These are phyloP conservation scores for Phialocephala sp. DNA, from an alignment of 2,329 filamentous ascomycete genomes.

Conservation along the genomic window DNA sequence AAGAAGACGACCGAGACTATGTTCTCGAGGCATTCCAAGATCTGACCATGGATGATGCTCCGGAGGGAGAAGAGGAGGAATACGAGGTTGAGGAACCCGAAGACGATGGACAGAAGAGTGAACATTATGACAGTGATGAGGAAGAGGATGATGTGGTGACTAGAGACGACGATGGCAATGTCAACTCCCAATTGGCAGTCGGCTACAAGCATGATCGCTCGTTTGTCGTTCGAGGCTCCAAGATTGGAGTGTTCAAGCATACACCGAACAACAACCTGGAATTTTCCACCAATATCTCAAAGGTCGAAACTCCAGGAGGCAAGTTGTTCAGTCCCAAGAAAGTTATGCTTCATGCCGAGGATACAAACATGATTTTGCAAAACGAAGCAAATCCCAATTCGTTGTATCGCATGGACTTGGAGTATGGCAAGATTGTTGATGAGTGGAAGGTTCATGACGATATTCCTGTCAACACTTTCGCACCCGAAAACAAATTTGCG, in stretches of 20 bases:
- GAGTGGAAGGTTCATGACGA: conserved; percentile 99
- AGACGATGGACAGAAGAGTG: conserved; percentile 69
- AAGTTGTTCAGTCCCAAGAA: conserved; percentile 89
- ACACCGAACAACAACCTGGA: conserved; percentile 90
- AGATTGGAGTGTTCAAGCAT: conserved; percentile 99
- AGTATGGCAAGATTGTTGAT: conserved; percentile 96
- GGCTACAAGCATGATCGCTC: conserved; percentile 97
- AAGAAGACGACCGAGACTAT: conserved; percentile 92
- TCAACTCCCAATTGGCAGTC: conserved; percentile 93
- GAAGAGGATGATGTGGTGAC: conserved; percentile 78
- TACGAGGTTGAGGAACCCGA: conserved; percentile 54
- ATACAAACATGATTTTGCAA: conserved; percentile 45
- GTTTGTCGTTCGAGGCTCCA: conserved; percentile 94
- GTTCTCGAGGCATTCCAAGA: conserved; percentile 96
- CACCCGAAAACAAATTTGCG: conserved; percentile 95
- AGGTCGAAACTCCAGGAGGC: conserved; percentile 87
- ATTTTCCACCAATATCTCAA: conserved; percentile 96
- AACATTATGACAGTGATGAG: conserved; percentile 77
- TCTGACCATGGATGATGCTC: conserved; percentile 84
- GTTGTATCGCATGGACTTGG: conserved; percentile 95
- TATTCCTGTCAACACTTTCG: conserved; percentile 89
- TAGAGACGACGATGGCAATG: conserved; percentile 74
- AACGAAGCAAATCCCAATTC: conserved; percentile 76
- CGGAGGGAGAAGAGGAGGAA: conserved; percentile 59
- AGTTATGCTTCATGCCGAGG: conserved; percentile 45